Evolutionary conservation across 176 grass and related monocot species (phyloP), one percentile per base, ranked within the genome.

Genomic region (Raddia guianensis): DNA sequence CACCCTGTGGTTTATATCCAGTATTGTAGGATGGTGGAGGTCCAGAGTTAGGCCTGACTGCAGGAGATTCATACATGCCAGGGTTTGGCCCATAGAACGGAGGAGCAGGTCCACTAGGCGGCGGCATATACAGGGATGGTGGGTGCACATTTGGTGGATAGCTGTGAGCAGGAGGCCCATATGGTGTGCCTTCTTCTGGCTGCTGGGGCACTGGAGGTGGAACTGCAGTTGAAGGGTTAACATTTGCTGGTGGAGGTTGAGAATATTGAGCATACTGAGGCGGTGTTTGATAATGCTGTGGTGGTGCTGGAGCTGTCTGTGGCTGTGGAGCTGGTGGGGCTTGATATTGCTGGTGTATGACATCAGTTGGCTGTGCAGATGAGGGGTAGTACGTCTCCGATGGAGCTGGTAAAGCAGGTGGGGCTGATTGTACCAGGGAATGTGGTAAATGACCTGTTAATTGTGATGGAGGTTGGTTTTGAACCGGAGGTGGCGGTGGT

Each of bases 71-170:
- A 40, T 85, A 87, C 78, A 91, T 82, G 37, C 72, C 87, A 51
- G 79, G 79, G 43, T 87, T 85, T 44, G 87, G 85, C 3, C 89
- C 89, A 35, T 92, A 90, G 83, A 92, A 92, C 60, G 87, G 88
- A 73, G 86, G 51, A 5, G 79, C 72, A 68, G 92, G 88, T 11
- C 81, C 75, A 18, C 83, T 70, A 27, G 84, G 78, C 52, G 82
- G 88, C 63, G 75, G 90, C 73, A 91, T 86, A 70, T 89, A 94
- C 49, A 84, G 74, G 9, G 87, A 35, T 1, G 88, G 84, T 57
- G 82, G 66, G 7, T 75, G 81, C 9, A 88, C 68, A 46, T 86
- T 88, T 13, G 81, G 83, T 5, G 90, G 90, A 66, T 93, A 98
- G 72, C 35, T 79, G 75, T 93, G 92, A 78, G 83, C 3, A 21